A percentile compares a stretch with the other conserved stretches of the same genome.
Evolutionary conservation across 345 rosid species (phyloP).

Genomic region (Rubroshorea leprosula): DNA sequence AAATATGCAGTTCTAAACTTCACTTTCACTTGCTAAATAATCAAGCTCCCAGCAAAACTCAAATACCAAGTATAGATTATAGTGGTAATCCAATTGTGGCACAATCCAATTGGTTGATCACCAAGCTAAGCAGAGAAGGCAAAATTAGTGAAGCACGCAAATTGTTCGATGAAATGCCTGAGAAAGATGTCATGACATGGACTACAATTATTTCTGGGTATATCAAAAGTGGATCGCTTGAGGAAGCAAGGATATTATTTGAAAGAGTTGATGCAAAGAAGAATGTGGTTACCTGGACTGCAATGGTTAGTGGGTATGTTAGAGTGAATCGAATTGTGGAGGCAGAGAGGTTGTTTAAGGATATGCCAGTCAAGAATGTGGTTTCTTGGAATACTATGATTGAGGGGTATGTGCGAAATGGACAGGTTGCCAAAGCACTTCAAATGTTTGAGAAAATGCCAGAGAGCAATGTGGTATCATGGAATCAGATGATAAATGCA

Average conservation of each 20-base stretch:
- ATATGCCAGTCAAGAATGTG: slow-evolving; percentile 59
- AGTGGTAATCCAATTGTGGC: slow-evolving; percentile 27
- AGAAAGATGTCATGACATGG: slow-evolving; percentile 57
- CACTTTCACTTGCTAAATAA: background rate
- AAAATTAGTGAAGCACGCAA: slow-evolving; percentile 46
- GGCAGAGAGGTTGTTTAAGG: slow-evolving; percentile 54
- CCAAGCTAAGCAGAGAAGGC: slow-evolving; percentile 39
- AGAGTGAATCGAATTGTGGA: slow-evolving; percentile 35
- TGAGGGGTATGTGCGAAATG: slow-evolving; percentile 47
- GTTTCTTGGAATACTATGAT: slow-evolving; percentile 78
- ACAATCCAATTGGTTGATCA: slow-evolving; percentile 44
- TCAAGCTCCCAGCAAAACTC: background rate
- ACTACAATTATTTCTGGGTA: slow-evolving; percentile 56
- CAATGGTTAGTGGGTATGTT: slow-evolving; percentile 59
- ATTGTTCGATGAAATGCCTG: slow-evolving; percentile 57
- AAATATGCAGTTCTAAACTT: background rate
- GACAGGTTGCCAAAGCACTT: slow-evolving; percentile 38
- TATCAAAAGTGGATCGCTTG: slow-evolving; percentile 46
- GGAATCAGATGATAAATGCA: slow-evolving; percentile 52
- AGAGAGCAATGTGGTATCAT: slow-evolving; percentile 57
- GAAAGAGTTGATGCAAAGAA: slow-evolving; percentile 47
- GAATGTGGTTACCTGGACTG: slow-evolving; percentile 79
- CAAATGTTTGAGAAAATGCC: slow-evolving; percentile 54
- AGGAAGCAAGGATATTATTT: slow-evolving; percentile 52
- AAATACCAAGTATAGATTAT: slow-evolving; percentile 22